Percentiles rank a stretch among this genome's conserved stretches.
Evolutionary conservation across 2,329 filamentous ascomycete genomes (phyloP).

Genomic region (Trichothecium sympodiale): DNA sequence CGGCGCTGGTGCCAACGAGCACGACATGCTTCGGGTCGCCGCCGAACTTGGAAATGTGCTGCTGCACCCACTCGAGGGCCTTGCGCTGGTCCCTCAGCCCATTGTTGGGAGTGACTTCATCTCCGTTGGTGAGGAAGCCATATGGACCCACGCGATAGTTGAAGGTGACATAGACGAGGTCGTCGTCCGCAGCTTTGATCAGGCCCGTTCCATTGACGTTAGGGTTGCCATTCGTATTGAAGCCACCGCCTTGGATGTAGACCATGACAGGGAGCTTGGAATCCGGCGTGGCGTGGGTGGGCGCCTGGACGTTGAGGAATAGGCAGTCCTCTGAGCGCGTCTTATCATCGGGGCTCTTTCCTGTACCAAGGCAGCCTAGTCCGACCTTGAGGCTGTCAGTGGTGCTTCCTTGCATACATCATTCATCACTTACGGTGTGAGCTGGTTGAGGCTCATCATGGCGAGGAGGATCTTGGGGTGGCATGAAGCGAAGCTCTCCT

Average conservation of each 20-base stretch:
- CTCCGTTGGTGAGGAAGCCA: conserved; percentile 55
- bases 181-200: conserved; percentile 41
- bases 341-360: conserved; percentile 11
- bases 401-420: neutral
- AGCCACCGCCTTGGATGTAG: conserved; percentile 50
- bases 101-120: conserved; percentile 50
- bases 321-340: conserved; percentile 54
- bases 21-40: conserved; percentile 58
- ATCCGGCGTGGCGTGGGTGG: conserved; percentile 33
- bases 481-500: conserved; percentile 53
- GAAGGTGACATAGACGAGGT: conserved; percentile 59
- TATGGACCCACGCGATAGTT: conserved; percentile 70
- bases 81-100: conserved; percentile 62
- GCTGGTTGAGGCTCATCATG: conserved; percentile 38
- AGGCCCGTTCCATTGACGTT: conserved; percentile 52
- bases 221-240: conserved; percentile 34
- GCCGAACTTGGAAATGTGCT: conserved; percentile 56
- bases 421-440: conserved; percentile 33
- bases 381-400: conserved; percentile 11
- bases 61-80: conserved; percentile 58
- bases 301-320: conserved; percentile 54
- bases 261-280: conserved; percentile 53
- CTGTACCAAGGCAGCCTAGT: conserved; percentile 19
- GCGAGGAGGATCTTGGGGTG: conserved; percentile 49
- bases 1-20: conserved; percentile 58